Evolutionary conservation across 345 rosid species (phyloP).

Genomic region (Aquilaria sinensis): DNA sequence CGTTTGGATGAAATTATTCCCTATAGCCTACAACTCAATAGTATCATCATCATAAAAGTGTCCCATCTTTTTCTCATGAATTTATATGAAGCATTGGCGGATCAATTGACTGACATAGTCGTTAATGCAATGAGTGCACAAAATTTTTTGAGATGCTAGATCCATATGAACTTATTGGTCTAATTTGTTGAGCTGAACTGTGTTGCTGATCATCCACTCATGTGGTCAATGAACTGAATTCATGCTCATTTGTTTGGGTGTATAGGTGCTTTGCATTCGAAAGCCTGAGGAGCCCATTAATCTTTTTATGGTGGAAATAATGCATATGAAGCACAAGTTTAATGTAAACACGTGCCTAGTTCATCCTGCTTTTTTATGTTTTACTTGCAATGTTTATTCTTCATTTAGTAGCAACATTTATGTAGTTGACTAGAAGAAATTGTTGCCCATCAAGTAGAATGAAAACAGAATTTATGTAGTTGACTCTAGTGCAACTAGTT

Average conservation of each 20-base stretch:
- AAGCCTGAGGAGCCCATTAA: constrained; percentile 80
- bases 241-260: constrained; percentile 6
- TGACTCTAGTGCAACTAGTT: no score
- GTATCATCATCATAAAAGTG: background rate
- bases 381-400: no score
- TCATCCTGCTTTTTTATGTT: constrained; percentile 2
- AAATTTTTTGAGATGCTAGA: background rate
- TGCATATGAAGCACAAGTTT: constrained; percentile 96
- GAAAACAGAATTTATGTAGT: no score
- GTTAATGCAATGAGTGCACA: constrained; percentile 56
- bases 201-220: background rate
- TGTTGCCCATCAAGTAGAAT: no score
- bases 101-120: constrained; percentile 80
- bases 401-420: no score
- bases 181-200: background rate
- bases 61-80: constrained; percentile 22
- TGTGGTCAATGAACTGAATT: background rate
- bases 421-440: no score
- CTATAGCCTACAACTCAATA: no score
- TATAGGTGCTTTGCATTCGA: constrained; percentile 77
- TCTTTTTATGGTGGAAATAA: constrained; percentile 91
- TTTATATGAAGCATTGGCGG: constrained; percentile 82
- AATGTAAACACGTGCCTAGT: constrained; percentile 85
- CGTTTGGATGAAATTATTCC: background rate
- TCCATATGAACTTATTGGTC: no score